Percentiles rank a stretch among this genome's conserved stretches.
Conservation (phyloP, 352 stramenopile genomes). For the Aphanomyces astaci region DNA sequence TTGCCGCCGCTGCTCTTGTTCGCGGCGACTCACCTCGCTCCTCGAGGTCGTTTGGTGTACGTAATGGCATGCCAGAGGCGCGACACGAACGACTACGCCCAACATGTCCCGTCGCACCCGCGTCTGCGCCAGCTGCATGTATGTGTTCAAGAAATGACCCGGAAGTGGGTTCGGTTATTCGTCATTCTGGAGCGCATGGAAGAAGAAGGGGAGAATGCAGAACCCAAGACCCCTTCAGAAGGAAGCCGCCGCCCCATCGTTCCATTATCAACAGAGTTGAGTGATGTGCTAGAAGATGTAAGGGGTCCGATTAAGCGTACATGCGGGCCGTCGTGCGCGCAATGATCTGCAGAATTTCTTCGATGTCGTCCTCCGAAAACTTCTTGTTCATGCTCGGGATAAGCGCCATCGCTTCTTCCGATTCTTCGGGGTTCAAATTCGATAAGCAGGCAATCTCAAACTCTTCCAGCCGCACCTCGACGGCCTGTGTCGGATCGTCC, state of each 20-base stretch:
- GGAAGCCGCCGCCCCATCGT: no score
- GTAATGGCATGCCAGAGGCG: conserved; percentile 28
- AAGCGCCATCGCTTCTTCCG: conserved; percentile 80
- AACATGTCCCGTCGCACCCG: conserved; percentile 30
- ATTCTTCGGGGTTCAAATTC: conserved; percentile 85
- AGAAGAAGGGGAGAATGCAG: no score
- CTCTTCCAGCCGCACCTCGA: conserved; percentile 79
- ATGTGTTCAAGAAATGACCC: conserved; percentile 28
- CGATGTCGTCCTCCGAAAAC: conserved; percentile 84
- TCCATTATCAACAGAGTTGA: not conserved
- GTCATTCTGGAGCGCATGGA: conserved; percentile 31
- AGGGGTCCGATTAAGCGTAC: conserved; percentile 40
- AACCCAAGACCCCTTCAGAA: no score
- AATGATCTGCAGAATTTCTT: conserved; percentile 84
- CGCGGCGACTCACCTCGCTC: conserved; percentile 28
- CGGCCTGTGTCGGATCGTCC: conserved; percentile 44
- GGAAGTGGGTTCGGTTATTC: conserved; percentile 25
- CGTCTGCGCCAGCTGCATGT: conserved; percentile 26
- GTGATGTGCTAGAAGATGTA: not conserved
- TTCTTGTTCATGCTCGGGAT: conserved; percentile 85
- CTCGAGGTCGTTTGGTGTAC: conserved; percentile 36
- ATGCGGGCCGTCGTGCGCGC: conserved; percentile 81
- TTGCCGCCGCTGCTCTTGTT: conserved; percentile 85
- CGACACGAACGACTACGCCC: conserved; percentile 4
- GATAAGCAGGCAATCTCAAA: conserved; percentile 87